phyloP scores from a whole-genome alignment of 768 basidiomycete genomes.

The Termitomyces bulborhizus region DNA sequence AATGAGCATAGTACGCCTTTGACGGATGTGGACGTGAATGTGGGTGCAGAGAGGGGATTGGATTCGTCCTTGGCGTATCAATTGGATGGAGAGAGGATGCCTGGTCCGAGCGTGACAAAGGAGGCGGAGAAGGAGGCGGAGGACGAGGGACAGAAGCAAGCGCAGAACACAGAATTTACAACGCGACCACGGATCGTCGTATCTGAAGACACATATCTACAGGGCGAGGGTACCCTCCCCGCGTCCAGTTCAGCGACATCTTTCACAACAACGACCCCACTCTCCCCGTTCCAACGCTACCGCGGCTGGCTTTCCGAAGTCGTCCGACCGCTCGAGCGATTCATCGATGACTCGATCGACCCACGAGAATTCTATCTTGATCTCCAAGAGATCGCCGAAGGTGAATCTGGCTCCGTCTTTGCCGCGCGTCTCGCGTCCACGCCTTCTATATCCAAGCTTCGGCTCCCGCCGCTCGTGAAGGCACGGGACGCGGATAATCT shows the following conservation, averaged over 20 bases:
- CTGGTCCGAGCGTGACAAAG: neutral
- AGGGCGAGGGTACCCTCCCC: neutral
- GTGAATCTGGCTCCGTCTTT: constrained; percentile 72
- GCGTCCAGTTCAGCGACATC: neutral
- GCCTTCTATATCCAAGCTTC: constrained; percentile 20
- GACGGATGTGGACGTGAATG: neutral
- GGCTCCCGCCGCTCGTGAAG: constrained; percentile 31
- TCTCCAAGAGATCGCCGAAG: constrained; percentile 75
- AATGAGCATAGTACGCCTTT: neutral
- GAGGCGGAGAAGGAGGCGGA: neutral
- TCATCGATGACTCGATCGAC: constrained; percentile 57
- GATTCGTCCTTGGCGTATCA: neutral
- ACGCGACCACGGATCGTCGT: neutral
- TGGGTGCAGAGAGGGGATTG: neutral
- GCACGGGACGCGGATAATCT: constrained; percentile 32
- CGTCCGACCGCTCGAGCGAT: constrained; percentile 52
- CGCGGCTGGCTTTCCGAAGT: constrained; percentile 58
- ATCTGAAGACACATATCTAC: neutral
- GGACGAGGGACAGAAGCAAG: constrained; percentile 12
- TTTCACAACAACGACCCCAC: neutral
- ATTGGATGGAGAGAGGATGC: neutral
- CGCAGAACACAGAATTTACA: neutral
- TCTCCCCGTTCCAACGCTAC: constrained; percentile 46
- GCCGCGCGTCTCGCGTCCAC: constrained; percentile 30
- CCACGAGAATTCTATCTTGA: constrained; percentile 61